These are phyloP conservation scores for Dalbergia oliveri DNA, from an alignment of 306 rosid genomes.

Conservation along the genomic window DNA sequence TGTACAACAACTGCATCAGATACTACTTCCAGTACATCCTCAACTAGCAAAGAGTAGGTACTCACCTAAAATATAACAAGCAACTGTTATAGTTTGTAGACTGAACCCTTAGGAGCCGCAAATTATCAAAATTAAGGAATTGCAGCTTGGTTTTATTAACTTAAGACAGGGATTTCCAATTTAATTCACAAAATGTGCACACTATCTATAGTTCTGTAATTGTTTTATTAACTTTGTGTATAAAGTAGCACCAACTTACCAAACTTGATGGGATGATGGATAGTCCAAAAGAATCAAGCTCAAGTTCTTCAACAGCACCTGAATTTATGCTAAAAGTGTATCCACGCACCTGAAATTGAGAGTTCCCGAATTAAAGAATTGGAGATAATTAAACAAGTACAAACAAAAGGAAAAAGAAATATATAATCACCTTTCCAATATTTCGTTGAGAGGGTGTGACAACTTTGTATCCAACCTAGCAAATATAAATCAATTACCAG, in stretches of 20 bases:
- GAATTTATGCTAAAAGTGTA: slow-evolving; percentile 87
- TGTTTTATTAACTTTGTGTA: slow-evolving; percentile 11
- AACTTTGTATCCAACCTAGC: slow-evolving; percentile 93
- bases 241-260: slow-evolving; percentile 61
- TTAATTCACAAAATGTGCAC: slow-evolving; percentile 8
- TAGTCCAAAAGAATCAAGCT: slow-evolving; percentile 93
- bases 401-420: slow-evolving; percentile 18
- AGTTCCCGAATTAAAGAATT: slow-evolving; percentile 35
- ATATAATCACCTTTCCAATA: slow-evolving; percentile 76
- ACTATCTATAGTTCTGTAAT: slow-evolving; percentile 31
- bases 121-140: background rate
- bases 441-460: slow-evolving; percentile 81
- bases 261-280: slow-evolving; percentile 90
- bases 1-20: slow-evolving; percentile 82
- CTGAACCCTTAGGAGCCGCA: slow-evolving; percentile 23
- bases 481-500: slow-evolving; percentile 49
- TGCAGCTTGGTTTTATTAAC: slow-evolving; percentile 14
- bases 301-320: slow-evolving; percentile 86
- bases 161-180: slow-evolving; percentile 2
- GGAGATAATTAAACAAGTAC: slow-evolving; percentile 7
- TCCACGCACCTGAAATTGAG: slow-evolving; percentile 75
- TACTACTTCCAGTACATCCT: slow-evolving; percentile 87
- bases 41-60: slow-evolving; percentile 88
- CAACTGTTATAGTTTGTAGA: slow-evolving; percentile 20
- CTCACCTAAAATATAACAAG: slow-evolving; percentile 67